Base-by-base conservation (phyloP, 768 basidiomycete genomes). In the Hygrocybe coccinea region DNA sequence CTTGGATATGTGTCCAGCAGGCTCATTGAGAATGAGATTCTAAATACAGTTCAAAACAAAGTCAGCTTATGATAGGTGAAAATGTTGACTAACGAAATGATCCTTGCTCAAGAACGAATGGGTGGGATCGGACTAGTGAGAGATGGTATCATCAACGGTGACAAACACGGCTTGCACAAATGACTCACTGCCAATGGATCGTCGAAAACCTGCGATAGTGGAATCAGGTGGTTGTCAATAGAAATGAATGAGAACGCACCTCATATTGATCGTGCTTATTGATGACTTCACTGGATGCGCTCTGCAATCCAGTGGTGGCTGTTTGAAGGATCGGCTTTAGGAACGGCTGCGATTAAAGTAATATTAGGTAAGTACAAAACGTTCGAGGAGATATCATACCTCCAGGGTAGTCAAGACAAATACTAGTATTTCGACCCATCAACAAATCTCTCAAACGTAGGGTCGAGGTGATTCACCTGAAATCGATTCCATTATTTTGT, bases 21-120 rank as follows among this genome's bases (percentile, higher is more conserved):
- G 87, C 64, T 91, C 87, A 59, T 93, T 93, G 14, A 93, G 71
- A 47, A 89, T 85, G 24, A 89, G 73, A 65, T 89, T 87, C 87
- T 87, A 36, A 25, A 29, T 52, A 15, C 5, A 44, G 19, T 46
- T 69, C 39, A 54, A 55, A 34, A n/a, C 46, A 53, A 46, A 41
- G 10, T 25, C 12, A 10, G 10, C 5, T 12, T 22, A n/a, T 1
- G 12, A 39, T 38, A 45, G 47, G 8, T 34, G 37, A 15, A 22
- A 19, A 33, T 3, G n/a, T 39, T 21, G n/a, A 77, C 85, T 63
- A 60, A 88, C 88, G 61, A 91, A 91, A 63, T 93, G 89, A 65
- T 93, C 90, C 72, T 92, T 92, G 66, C 87, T 90, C 69, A 93
- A 69, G 76, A 90, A 89, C 2, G 89, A 91, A 66, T 92, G 90